A percentile compares a stretch with the other conserved stretches of the same genome.
Evolutionary conservation across 768 basidiomycete genomes (phyloP).

Genomic region (Mycena leptocephala): DNA sequence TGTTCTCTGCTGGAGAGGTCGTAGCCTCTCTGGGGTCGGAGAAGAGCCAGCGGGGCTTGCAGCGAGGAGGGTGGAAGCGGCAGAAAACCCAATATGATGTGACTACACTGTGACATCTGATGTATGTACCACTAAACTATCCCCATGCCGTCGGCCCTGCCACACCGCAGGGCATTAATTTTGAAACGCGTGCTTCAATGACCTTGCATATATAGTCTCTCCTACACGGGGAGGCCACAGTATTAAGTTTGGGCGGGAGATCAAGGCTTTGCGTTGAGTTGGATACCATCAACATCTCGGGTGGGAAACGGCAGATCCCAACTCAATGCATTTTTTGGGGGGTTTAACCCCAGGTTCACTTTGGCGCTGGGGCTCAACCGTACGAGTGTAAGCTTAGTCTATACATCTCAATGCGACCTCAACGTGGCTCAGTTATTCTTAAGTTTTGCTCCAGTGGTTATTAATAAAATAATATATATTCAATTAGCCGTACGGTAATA

Average conservation of each 20-base stretch:
- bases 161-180: too few species aligned
- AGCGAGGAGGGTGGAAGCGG: background rate
- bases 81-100: background rate
- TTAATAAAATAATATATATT: too few species aligned
- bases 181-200: too few species aligned
- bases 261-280: background rate
- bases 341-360: background rate
- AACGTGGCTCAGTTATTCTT: background rate
- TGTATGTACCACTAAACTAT: background rate
- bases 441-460: too few species aligned
- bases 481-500: too few species aligned
- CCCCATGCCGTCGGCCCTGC: too few species aligned
- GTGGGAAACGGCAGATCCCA: background rate
- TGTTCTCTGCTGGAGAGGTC: background rate
- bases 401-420: background rate
- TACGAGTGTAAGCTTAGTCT: background rate
- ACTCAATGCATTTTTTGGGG: background rate
- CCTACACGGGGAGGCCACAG: background rate
- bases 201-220: too few species aligned
- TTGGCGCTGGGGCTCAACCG: background rate
- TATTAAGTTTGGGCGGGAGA: background rate
- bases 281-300: background rate
- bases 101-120: background rate
- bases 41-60: background rate
- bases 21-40: background rate